Base-by-base conservation (phyloP, 2,329 filamentous ascomycete species). In the Fusarium mexicanum region DNA sequence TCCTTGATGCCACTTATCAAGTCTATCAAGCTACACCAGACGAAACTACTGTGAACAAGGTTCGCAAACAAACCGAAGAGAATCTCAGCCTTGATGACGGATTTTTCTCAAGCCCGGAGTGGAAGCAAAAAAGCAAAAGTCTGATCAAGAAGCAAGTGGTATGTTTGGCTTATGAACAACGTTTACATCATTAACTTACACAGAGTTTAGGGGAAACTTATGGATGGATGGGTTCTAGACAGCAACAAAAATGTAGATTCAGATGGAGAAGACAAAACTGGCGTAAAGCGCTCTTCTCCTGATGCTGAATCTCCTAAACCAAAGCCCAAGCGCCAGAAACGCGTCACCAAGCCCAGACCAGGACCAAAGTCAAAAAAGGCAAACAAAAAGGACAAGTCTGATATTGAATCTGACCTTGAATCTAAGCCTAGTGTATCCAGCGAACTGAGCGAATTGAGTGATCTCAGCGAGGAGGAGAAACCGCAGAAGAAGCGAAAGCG, bases 61-160 rank as follows among this genome's bases (percentile, higher is more conserved):
- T 90, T 62, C 89, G 90, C 63, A 85, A 87, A 67, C 83, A 82
- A 50, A 86, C 85, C 5, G 88, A 90, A 67, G 80, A 86, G 37
- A 80, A 86, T 48, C 80, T 89, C 2, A 80, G 78, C 3, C 83
- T 91, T 4, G 84, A 86, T 1, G 80, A 85, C 3, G 87, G 85
- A 0, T 90, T 91, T 70, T 86, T 91, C 57, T 81, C 82, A 20
- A 72, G 78, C 5, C 80, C 72, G 0, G 80, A 86, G 22, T 92
- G 90, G 90, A 91, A 91, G 78, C 79, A 82, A 9, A 86, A 84
- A 73, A 91, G 89, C 79, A 91, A 91, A 76, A 78, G 80, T 2
- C 76, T 91, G n/a, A 90, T 92, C 71, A 87, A 87, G 60, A 81
- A 82, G 24, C 82, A 85, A 54, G 85, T 87, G n/a, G 90, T 91